phyloP scores from a whole-genome alignment of 164 flowering plant species.

The grape (Vitis vinifera) region DNA sequence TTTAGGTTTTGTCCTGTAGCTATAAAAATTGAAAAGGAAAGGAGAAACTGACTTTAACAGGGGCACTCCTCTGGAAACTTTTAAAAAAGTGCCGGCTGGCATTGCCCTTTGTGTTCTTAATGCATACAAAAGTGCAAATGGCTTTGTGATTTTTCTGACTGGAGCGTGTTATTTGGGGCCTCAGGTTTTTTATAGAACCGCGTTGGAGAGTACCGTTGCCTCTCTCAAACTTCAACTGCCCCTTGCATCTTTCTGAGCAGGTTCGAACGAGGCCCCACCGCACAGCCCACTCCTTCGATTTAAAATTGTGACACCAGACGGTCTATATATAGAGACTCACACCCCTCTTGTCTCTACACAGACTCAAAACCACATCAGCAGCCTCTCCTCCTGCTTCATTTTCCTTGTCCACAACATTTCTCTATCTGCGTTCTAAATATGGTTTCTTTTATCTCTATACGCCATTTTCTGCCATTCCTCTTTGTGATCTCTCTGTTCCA shows the following conservation, averaged over 20 bases:
- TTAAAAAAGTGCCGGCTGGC: too few relatives aligned
- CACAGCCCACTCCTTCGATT: neutral
- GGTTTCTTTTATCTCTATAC: conserved; percentile 9
- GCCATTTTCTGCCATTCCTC: conserved; percentile 5
- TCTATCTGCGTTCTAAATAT: conserved; percentile 1
- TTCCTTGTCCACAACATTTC: neutral
- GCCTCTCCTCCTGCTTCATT: neutral
- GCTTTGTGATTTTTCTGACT: too few relatives aligned
- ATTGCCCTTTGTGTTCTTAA: too few relatives aligned
- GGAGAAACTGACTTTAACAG: too few relatives aligned
- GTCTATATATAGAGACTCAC: neutral
- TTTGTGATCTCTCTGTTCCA: conserved; percentile 17
- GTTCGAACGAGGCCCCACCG: too few relatives aligned
- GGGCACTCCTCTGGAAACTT: too few relatives aligned
- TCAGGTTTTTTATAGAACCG: neutral
- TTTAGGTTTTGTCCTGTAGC: conserved; percentile 4
- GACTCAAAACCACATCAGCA: neutral
- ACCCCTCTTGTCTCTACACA: neutral
- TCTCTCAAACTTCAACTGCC: too few relatives aligned
- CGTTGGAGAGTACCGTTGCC: conserved; percentile 1
- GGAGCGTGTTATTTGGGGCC: neutral
- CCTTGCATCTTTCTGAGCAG: too few relatives aligned
- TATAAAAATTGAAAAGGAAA: neutral
- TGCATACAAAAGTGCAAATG: too few relatives aligned
- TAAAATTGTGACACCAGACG: neutral